Percentiles rank a stretch among this genome's conserved stretches.
Evolutionary conservation across 2,329 filamentous ascomycete species (phyloP).

Genomic region (Neurospora sp.): DNA sequence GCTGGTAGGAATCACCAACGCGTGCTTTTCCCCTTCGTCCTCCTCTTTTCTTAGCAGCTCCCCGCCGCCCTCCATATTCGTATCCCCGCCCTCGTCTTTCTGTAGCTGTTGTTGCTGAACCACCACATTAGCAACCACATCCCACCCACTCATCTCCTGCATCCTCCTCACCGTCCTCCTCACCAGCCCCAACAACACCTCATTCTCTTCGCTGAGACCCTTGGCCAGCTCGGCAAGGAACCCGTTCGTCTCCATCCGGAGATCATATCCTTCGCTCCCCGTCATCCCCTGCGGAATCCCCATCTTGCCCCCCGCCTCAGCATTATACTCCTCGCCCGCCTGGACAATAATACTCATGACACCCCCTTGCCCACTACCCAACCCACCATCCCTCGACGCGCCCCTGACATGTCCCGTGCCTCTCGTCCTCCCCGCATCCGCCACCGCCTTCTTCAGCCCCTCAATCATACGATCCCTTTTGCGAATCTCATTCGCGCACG

Average conservation of each 20-base stretch:
- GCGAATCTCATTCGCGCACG: slow-evolving; percentile 83
- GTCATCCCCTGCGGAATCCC: slow-evolving; percentile 19
- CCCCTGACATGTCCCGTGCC: slow-evolving; percentile 36
- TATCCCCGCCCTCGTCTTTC: slow-evolving; percentile 17
- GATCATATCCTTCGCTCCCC: slow-evolving; percentile 47
- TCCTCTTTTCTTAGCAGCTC: not conserved
- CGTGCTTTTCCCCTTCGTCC: slow-evolving; percentile 15
- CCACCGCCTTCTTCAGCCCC: slow-evolving; percentile 76
- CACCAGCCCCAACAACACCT: slow-evolving; percentile 64
- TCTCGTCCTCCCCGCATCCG: slow-evolving; percentile 56
- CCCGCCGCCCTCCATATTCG: slow-evolving; percentile 10
- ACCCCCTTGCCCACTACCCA: not conserved
- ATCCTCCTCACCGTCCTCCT: slow-evolving; percentile 62
- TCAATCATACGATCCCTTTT: slow-evolving; percentile 87
- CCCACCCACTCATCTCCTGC: slow-evolving; percentile 56
- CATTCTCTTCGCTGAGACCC: slow-evolving; percentile 84
- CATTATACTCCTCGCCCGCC: slow-evolving; percentile 31
- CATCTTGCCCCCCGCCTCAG: not conserved
- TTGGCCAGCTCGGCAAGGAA: slow-evolving; percentile 81
- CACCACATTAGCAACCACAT: slow-evolving; percentile 19
- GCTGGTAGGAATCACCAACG: slow-evolving; percentile 26
- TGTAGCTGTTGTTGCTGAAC: not conserved
- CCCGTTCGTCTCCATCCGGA: slow-evolving; percentile 81
- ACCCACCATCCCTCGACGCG: not conserved
- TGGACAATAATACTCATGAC: slow-evolving; percentile 49